Evolutionary conservation across 2,329 filamentous ascomycete species (phyloP), one percentile per base, ranked within the genome.

Genomic region (Cladophialophora exuberans): DNA sequence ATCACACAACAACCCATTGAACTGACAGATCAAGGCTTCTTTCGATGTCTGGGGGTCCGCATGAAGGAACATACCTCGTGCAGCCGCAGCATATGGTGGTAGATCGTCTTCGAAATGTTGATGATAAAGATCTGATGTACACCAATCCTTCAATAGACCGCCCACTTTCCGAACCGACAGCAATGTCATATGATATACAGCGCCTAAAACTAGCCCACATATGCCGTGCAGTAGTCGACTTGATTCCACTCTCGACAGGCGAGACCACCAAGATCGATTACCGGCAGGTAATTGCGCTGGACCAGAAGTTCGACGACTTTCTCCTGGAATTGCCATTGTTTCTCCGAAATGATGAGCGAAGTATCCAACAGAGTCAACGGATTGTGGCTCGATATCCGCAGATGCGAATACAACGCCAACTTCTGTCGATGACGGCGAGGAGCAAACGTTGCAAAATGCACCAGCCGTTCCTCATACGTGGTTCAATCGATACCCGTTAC

Each of bases 121-220:
- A 74, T 20, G 74, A 77, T 39, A 64, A 67, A 2, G 68, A 73
- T 3, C 65, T 79, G 2, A 43, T 56, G 2, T 23, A 46, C 17
- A 44, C 46, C 7, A 44, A 49, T 18, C 44, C 56, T 23, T 46
- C 50, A 1, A 62, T 65, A 10, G 59, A 66, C 4, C 56, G 61
- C n/a, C 69, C 74, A 1, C 46, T 68, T 0, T 65, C 67, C 3
- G 66, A 70, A 11, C 73, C 75, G 7, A 78, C 76, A 0, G 63
- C 66, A 10, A 77, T 76, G 72, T 73, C 74, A 5, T 79, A 76
- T 52, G 73, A 71, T 20, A 62, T 78, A 3, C 67, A 72, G 30
- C 70, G 76, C 1, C 65, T 76, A 15, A 70, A 68, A 23, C 62
- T 79, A 6, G 71, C 70, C 10, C 65, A 70, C 26, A 59, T 73